phyloP scores from a whole-genome alignment of 2,329 filamentous ascomycete species.

The Pestalotiopsis sp. region DNA sequence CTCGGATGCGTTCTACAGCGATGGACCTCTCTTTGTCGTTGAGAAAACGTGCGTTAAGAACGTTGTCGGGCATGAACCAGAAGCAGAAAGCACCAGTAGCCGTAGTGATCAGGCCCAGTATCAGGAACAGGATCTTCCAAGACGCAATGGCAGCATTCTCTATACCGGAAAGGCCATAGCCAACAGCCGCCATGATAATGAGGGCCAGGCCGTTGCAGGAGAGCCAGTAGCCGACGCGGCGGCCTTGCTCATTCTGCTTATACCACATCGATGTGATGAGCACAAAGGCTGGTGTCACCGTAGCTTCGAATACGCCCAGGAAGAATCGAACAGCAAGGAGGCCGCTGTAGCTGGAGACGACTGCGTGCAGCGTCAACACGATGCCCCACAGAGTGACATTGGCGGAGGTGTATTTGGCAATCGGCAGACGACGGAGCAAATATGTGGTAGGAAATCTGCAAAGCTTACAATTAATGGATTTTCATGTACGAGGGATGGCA shows the following conservation, averaged over 20 bases:
- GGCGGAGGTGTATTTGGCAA: slow-evolving; percentile 2
- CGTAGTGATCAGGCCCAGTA: neutral
- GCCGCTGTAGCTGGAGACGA: neutral
- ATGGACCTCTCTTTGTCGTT: neutral
- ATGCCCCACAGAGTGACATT: slow-evolving; percentile 2
- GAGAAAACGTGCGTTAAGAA: neutral
- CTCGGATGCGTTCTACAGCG: neutral
- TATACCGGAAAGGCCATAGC: neutral
- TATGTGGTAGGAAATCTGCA: slow-evolving; percentile 2
- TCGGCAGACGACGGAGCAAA: neutral
- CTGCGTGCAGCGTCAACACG: neutral
- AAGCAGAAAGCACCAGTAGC: neutral
- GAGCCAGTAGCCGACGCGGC: neutral
- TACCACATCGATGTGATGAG: slow-evolving; percentile 7
- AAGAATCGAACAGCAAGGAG: slow-evolving; percentile 1
- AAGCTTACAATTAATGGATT: neutral
- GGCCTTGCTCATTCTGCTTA: slow-evolving; percentile 4
- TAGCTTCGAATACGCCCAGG: neutral
- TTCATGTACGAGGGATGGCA: neutral
- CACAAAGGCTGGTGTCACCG: slow-evolving; percentile 1
- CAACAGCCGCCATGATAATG: neutral
- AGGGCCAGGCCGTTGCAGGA: neutral
- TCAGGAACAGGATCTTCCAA: slow-evolving; percentile 7
- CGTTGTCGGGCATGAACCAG: slow-evolving; percentile 2
- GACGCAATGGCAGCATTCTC: neutral